Base-by-base conservation (phyloP, 2,329 filamentous ascomycete species). In the Colletotrichum cuscutae region DNA sequence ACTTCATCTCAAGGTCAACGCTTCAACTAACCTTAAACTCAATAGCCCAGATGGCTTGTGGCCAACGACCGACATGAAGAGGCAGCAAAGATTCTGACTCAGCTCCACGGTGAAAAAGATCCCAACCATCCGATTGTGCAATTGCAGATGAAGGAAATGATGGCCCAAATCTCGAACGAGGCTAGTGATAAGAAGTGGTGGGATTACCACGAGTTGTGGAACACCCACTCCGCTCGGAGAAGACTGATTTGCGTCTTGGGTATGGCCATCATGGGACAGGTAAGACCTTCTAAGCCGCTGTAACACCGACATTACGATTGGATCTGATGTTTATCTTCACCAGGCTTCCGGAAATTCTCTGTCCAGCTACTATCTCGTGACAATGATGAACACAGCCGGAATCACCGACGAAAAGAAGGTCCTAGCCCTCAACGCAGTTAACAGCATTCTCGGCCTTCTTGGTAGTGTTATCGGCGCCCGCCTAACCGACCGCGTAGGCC, bases 151-250 rank as follows among this genome's bases (percentile, higher is more conserved):
- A 83, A 85, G 74, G 86, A 89, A 72, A 85, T 87, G 81, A 76
- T 84, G 24, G 78, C 79, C 6, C 83, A 85, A 68, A 85, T 86
- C 63, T 83, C 84, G 13, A 81, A 81, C 6, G 84, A 88, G 66
- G 86, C 85, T 8, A 86, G 86, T 1, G 87, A 89, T 72, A 89
- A 89, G 80, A 82, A 83, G 62, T 89, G 86, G 86, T 89, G 86
- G 85, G 87, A 89, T 75, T 89, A 89, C 76, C 82, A 83, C 54
- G 87, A 87, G 68, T 82, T 89, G 0, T 88, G 87, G 83, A 86
- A 86, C 76, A 86, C 82, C 4, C 83, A 83, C 54, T 83, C 83
- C 1, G 85, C 86, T 1, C 82, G 85, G 35, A 86, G 86, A 59
- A 84, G 88, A n/a, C 82, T 90, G 3, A 81, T 86, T 15, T 87